Base-by-base conservation (phyloP, 2,329 filamentous ascomycete genomes). In the Pseudocercospora macadamiae region DNA sequence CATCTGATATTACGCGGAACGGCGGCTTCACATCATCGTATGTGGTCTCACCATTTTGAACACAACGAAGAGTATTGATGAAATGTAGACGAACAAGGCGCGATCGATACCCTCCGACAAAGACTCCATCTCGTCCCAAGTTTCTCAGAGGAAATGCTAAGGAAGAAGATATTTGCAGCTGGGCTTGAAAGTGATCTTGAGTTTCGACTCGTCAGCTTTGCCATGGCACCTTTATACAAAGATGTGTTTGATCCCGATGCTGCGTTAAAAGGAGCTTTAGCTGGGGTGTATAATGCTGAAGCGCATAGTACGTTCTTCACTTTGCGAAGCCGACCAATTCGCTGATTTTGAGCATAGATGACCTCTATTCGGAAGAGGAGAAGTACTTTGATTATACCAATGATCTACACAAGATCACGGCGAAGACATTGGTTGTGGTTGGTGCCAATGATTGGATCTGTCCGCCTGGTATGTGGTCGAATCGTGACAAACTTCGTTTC, bases 121-220 rank as follows among this genome's bases (percentile, higher is more conserved):
- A 16, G 36, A 28, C 12, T 42, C 4, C 37, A 28, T 14, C n/a
- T 30, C 21, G 51, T 42, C 2, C 21, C 51, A 26, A 30, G 36
- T 36, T 54, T 42, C 6, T 54, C 51, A 12, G 51, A 44, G 34
- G 23, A 45, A 3, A 54, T 42, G 51, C 51, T 54, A 7, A 26
- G n/a, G 7, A 25, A 54, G 12, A 54, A 54, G 51, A 54, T 54
- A 7, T 54, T 54, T 19, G 19, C 16, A n/a, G 23, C 34, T 32
- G 51, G 34, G 12, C 51, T 54, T 19, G 19, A 45, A 14, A 28
- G 51, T 21, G 34, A 54, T 42, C 3, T 32, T n/a, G 34, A 54
- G 34, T 54, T 54, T 28, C 51, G 32, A 42, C 51, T 54, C 6
- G 37, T 54, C n/a, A 54, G 51, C 36, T 54, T 54, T 28, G 51